Conservation (phyloP, 257 asterid species). For the Capsicum baccatum region DNA sequence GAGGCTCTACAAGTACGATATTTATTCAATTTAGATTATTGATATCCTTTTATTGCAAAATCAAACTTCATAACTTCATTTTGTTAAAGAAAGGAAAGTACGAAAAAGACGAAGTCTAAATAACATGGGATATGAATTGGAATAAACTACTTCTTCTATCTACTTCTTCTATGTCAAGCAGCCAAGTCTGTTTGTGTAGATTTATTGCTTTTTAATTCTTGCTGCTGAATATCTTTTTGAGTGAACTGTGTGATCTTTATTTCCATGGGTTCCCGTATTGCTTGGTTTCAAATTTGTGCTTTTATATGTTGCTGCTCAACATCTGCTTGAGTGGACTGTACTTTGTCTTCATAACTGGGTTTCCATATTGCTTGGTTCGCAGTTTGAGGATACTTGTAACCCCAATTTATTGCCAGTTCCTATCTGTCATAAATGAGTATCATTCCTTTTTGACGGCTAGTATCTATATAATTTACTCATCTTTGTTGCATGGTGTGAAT, state of each 20-base stretch:
- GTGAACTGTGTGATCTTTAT: constrained; percentile 7
- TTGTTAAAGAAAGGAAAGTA: background rate
- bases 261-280: background rate
- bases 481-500: background rate
- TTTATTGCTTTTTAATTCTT: background rate
- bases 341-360: constrained; percentile 19
- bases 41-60: background rate
- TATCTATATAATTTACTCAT: background rate
- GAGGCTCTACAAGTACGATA: constrained; percentile 85
- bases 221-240: background rate
- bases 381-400: background rate
- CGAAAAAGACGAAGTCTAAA: background rate
- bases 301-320: background rate
- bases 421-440: background rate
- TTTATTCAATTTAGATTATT: background rate
- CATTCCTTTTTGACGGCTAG: background rate
- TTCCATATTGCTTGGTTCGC: background rate
- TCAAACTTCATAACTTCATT: background rate
- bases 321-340: background rate
- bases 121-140: background rate
- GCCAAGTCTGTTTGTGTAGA: background rate
- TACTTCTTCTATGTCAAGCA: background rate
- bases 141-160: background rate
- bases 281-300: background rate
- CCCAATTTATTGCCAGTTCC: background rate